These are phyloP conservation scores for Cladophialophora yegresii DNA, from an alignment of 2,329 filamentous ascomycete species.

Conservation along the genomic window DNA sequence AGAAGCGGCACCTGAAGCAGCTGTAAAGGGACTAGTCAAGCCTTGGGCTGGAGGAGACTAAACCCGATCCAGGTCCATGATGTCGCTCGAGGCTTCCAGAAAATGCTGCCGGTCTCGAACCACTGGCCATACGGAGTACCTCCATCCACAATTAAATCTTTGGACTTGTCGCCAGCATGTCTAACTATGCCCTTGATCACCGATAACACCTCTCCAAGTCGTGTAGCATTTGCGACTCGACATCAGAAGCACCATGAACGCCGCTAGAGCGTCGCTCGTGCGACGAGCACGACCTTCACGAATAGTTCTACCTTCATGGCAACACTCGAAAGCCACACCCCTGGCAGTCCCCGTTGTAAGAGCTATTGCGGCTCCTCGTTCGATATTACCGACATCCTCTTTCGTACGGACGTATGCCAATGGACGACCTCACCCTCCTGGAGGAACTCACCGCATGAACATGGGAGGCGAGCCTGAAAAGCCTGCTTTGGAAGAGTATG, in stretches of 20 bases:
- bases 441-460: conserved; percentile 93
- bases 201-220: conserved; percentile 28
- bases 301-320: conserved; percentile 14
- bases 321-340: conserved; percentile 18
- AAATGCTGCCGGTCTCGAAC: conserved; percentile 3
- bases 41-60: not conserved
- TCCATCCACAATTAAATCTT: not conserved
- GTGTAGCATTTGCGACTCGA: conserved; percentile 14
- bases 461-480: conserved; percentile 75
- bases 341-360: conserved; percentile 7
- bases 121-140: not conserved
- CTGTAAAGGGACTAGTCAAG: not conserved
- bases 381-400: conserved; percentile 14
- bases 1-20: not conserved
- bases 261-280: conserved; percentile 30
- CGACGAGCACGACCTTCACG: conserved; percentile 30
- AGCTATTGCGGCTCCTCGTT: conserved; percentile 9
- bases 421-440: conserved; percentile 70
- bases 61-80: not conserved
- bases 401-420: conserved; percentile 55
- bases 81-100: conserved; percentile 24
- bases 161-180: conserved; percentile 7
- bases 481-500: conserved; percentile 84
- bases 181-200: conserved; percentile 16
- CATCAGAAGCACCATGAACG: conserved; percentile 22